Evolutionary conservation across 2,329 filamentous ascomycete genomes (phyloP).

Genomic region (Pyrenochaeta sp.): DNA sequence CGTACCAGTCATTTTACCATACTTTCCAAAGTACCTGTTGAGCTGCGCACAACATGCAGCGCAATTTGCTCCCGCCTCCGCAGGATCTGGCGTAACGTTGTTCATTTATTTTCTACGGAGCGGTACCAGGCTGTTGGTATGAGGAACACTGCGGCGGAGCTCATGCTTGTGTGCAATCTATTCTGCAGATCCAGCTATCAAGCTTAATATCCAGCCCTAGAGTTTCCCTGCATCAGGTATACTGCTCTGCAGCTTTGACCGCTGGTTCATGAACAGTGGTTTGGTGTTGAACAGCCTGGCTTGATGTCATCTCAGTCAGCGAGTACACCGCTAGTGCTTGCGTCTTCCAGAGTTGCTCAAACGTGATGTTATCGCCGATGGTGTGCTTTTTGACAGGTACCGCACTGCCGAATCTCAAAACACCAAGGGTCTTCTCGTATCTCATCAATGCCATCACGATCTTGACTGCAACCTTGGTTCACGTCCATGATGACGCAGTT

Average conservation of each 20-base stretch:
- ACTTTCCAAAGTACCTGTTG: conserved; percentile 14
- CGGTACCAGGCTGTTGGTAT: conserved; percentile 33
- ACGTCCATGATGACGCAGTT: conserved; percentile 10
- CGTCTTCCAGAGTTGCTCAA: no score
- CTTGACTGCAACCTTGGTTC: background rate
- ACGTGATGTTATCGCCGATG: no score
- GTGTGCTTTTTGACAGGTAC: background rate
- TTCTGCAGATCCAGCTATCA: conserved; percentile 23
- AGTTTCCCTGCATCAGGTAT: background rate
- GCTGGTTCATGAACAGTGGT: conserved; percentile 1
- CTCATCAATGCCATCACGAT: background rate
- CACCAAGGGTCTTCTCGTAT: background rate
- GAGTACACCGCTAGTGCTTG: no score
- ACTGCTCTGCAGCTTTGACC: conserved; percentile 2
- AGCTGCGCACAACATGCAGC: conserved; percentile 6
- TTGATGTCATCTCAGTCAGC: no score
- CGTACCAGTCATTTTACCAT: conserved; percentile 5
- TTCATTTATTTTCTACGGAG: conserved; percentile 25
- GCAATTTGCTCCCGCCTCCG: conserved; percentile 3
- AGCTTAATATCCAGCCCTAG: conserved; percentile 5
- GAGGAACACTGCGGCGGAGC: conserved; percentile 8
- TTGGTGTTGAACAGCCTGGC: background rate
- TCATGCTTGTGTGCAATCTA: conserved; percentile 24
- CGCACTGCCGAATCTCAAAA: background rate
- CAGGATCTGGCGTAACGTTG: conserved; percentile 24